A percentile compares a stretch with the other conserved stretches of the same genome.
Evolutionary conservation across 2,329 filamentous ascomycete genomes (phyloP).

Genomic region (Mycosphaerella sp.): DNA sequence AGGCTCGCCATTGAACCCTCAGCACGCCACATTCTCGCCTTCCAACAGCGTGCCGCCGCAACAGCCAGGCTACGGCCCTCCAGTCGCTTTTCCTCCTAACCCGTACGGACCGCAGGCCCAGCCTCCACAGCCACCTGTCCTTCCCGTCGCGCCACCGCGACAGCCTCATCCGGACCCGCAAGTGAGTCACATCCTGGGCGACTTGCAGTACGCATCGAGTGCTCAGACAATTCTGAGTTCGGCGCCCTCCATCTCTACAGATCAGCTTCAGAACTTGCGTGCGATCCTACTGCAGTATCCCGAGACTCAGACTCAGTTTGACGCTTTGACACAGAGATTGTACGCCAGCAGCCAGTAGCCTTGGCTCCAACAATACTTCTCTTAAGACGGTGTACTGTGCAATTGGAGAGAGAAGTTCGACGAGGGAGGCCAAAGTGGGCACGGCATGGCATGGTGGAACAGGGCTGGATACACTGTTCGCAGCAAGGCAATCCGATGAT

Average conservation of each 20-base stretch:
- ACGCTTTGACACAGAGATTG: conserved; percentile 27
- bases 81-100: conserved; percentile 33
- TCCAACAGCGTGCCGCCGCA: conserved; percentile 27
- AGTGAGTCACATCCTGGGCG: conserved; percentile 39
- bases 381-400: background rate
- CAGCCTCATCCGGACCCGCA: conserved; percentile 32
- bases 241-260: conserved; percentile 30
- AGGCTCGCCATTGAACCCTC: conserved; percentile 34
- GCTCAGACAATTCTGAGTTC: conserved; percentile 36
- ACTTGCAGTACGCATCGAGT: conserved; percentile 38
- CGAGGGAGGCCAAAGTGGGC: background rate
- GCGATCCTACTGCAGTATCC: conserved; percentile 61
- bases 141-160: conserved; percentile 20
- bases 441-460: background rate
- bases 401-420: background rate
- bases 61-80: conserved; percentile 20
- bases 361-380: background rate
- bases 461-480: background rate
- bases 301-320: conserved; percentile 54
- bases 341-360: conserved; percentile 1
- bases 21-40: conserved; percentile 37
- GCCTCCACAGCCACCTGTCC: conserved; percentile 29
- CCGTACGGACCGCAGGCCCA: conserved; percentile 33
- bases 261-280: conserved; percentile 68
- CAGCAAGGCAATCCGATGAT: background rate